Evolutionary conservation across 2,329 filamentous ascomycete genomes (phyloP).

Genomic region (Alternaria arbusti): DNA sequence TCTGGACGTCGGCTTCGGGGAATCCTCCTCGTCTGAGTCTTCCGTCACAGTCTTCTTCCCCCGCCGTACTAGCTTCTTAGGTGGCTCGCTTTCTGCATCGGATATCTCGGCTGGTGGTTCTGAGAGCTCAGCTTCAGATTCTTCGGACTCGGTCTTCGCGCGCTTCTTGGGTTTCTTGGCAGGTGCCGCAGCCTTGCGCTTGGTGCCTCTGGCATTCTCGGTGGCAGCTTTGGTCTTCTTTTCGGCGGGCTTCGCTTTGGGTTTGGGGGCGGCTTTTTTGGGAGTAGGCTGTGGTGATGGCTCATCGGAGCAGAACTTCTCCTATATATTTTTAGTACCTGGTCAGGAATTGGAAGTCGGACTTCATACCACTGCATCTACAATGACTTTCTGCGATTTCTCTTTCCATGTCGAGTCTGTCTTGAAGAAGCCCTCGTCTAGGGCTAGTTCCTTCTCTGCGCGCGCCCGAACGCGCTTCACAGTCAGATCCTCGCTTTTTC

Average conservation of each 20-base stretch:
- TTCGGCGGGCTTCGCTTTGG: slow-evolving; percentile 27
- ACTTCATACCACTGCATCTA: slow-evolving; percentile 37
- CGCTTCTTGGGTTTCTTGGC: slow-evolving; percentile 35
- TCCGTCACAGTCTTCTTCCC: slow-evolving; percentile 35
- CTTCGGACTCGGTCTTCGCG: slow-evolving; percentile 26
- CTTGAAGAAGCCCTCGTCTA: slow-evolving; percentile 64
- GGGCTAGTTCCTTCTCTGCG: slow-evolving; percentile 59
- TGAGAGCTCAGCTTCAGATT: slow-evolving; percentile 33
- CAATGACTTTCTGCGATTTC: slow-evolving; percentile 53
- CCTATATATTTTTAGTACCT: slow-evolving; percentile 18
- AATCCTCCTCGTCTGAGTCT: slow-evolving; percentile 37
- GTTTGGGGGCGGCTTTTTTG: slow-evolving; percentile 26
- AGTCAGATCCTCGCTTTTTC: slow-evolving; percentile 60
- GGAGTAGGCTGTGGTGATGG: slow-evolving; percentile 24
- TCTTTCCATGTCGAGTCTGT: slow-evolving; percentile 60
- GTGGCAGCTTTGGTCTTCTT: slow-evolving; percentile 29
- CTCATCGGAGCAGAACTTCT: slow-evolving; percentile 38
- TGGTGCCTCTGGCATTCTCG: slow-evolving; percentile 31
- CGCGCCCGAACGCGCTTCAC: slow-evolving; percentile 62
- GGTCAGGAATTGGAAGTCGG: not conserved
- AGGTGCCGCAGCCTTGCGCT: slow-evolving; percentile 37
- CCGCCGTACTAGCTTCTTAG: slow-evolving; percentile 30
- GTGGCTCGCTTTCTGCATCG: slow-evolving; percentile 36
- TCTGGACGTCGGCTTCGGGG: slow-evolving; percentile 15
- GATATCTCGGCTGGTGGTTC: slow-evolving; percentile 24